These are phyloP conservation scores for Botrytis hyacinthi DNA, from an alignment of 2,329 filamentous ascomycete species.

Conservation along the genomic window DNA sequence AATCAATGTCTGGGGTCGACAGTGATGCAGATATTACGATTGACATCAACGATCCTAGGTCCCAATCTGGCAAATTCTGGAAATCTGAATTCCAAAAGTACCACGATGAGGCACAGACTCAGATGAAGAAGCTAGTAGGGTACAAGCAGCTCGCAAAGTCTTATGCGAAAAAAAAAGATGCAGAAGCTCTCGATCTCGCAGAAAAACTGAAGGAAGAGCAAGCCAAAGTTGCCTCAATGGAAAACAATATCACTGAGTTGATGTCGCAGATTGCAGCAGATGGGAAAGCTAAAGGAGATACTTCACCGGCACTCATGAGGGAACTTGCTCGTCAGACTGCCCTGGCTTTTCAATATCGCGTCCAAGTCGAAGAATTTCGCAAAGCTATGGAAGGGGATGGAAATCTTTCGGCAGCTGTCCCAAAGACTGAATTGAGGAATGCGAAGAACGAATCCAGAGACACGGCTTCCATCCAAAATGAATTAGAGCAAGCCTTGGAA, in stretches of 20 bases:
- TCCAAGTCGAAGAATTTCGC: constrained; percentile 59
- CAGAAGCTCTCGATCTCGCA: constrained; percentile 63
- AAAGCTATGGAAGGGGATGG: constrained; percentile 46
- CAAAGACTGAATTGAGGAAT: constrained; percentile 50
- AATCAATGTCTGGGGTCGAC: constrained; percentile 35
- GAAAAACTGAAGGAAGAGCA: constrained; percentile 68
- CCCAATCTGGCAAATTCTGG: constrained; percentile 76
- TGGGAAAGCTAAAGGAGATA: constrained; percentile 43
- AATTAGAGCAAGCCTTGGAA: constrained; percentile 52
- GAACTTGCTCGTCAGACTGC: constrained; percentile 58
- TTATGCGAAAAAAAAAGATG: constrained; percentile 75
- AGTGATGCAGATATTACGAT: constrained; percentile 62
- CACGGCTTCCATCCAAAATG: constrained; percentile 50
- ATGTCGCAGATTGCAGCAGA: constrained; percentile 51
- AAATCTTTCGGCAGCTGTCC: constrained; percentile 43
- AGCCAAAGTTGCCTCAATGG: constrained; percentile 61
- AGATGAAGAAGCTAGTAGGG: constrained; percentile 74
- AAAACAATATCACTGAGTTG: constrained; percentile 59
- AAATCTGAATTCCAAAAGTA: constrained; percentile 75
- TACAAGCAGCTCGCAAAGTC: constrained; percentile 79
- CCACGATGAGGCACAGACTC: constrained; percentile 66
- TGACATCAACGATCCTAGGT: constrained; percentile 71
- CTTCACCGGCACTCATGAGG: constrained; percentile 49
- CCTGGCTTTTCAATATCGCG: constrained; percentile 56
- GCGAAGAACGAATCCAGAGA: constrained; percentile 55